Evolutionary conservation across 164 flowering plant species (phyloP), one percentile per base, ranked within the genome.

Genomic region (Vitis vinifera): DNA sequence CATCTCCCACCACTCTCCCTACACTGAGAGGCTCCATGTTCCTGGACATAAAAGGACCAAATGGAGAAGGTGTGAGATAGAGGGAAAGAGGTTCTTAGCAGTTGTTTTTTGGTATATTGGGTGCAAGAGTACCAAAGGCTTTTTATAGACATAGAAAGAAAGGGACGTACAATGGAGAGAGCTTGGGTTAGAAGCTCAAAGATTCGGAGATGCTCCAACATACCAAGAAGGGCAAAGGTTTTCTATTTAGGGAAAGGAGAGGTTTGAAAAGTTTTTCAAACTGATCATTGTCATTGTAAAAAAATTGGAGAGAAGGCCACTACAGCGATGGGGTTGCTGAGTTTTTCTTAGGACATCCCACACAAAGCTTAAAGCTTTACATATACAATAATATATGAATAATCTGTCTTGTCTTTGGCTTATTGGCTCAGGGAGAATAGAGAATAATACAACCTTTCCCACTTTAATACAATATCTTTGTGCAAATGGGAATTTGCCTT

Each of bases 1-100:
- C 93, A 3, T 91, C 93, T 62, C 96, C 96, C 9, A 91, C 75
- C 8, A 91, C 91, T 75, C 91, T 79, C 47, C 88, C 96, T 4
- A 89, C 80, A 1, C 55, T 37, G 2, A 91, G 80, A 55, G 93
- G 79, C 14, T 85, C 89, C 10, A 76, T 59, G 2, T 37, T 16
- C 66, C 84, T 84, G 50, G 80, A 72, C 85, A 83, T 83, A 51
- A 16, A 29, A 61, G 11, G 63, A 15, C 27, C 60, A 57, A 57
- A 57, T 15, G 8, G 10, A 0, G 59, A 52, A 27, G 30, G 12
- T 16, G 30, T 68, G 65, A 27, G 70, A 55, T 68, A 47, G 76
- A 67, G 67, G 13, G 65, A 29, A 44, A 60, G 51, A 63, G 29
- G 16, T 15, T 51, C 10, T 23, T 17, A 17, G 10, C 1, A 15